These are phyloP conservation scores for Epichloe gansuensis DNA, from an alignment of 2,329 filamentous ascomycete species.

Conservation along the genomic window DNA sequence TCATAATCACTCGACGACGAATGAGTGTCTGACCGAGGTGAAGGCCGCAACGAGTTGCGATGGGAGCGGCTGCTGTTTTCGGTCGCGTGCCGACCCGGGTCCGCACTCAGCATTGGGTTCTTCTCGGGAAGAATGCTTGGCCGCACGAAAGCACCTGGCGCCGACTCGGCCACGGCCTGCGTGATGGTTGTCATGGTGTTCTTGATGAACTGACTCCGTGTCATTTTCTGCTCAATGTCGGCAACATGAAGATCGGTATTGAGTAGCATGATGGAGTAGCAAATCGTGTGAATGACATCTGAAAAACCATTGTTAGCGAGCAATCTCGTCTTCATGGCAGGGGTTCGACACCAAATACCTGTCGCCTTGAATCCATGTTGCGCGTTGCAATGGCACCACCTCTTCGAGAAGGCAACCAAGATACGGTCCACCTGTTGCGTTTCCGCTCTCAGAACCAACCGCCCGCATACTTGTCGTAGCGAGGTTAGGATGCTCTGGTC, in stretches of 20 bases:
- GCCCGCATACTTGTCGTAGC: constrained; percentile 67
- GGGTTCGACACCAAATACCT: constrained; percentile 39
- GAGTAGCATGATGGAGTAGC: constrained; percentile 86
- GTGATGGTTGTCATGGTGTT: constrained; percentile 89
- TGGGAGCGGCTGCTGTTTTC: constrained; percentile 28
- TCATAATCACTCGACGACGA: constrained; percentile 27
- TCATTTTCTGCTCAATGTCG: constrained; percentile 96
- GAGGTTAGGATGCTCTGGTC: constrained; percentile 68
- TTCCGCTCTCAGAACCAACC: constrained; percentile 75
- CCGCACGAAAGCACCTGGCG: constrained; percentile 50
- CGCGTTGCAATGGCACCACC: constrained; percentile 90
- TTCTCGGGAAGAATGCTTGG: constrained; percentile 40
- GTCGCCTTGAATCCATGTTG: constrained; percentile 83
- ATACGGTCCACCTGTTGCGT: constrained; percentile 96
- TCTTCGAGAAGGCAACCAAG: constrained; percentile 71
- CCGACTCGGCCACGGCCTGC: constrained; percentile 61
- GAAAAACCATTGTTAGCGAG: neutral
- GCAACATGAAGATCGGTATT: constrained; percentile 94
- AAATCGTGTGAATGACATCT: constrained; percentile 93
- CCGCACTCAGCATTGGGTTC: constrained; percentile 18
- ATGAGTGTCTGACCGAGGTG: constrained; percentile 32
- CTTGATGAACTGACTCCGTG: constrained; percentile 82
- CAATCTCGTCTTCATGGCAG: neutral
- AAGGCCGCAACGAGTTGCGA: constrained; percentile 38
- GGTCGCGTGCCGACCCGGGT: constrained; percentile 19